Evolutionary conservation across 1,139 yeast species (phyloP), one percentile per base, ranked within the genome.

Genomic region (Blastobotrys buckinghamii): DNA sequence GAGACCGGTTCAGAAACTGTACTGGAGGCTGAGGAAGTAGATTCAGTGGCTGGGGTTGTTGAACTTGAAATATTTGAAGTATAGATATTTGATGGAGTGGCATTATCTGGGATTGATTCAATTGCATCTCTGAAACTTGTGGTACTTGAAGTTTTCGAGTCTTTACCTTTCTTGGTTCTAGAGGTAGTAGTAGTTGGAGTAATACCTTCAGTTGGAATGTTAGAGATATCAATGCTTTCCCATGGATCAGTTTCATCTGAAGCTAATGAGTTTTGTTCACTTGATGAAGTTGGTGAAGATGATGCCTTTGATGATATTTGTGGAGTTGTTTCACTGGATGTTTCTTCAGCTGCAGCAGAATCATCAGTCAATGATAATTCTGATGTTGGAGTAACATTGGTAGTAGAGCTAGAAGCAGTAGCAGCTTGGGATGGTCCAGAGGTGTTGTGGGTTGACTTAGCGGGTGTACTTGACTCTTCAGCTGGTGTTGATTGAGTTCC

Each of bases 101-200:
- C 43, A 29, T 24, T 40, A 35, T 40, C 43, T 17, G 43, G 43
- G 24, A 40, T 40, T 12, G 35, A 40, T 26, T 40, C 43, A 17
- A 40, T 32, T 19, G 26, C 44, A 26, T 36, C 39, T 6, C 16
- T 5, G n/a, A 36, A 7, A n/a, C 26, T n/a, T 22, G 27, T 12
- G 26, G 24, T 17, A 19, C 15, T 15, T 34, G 38, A 19, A n/a
- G n/a, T n/a, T n/a, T n/a, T n/a, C n/a, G n/a, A n/a, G n/a, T n/a
- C n/a, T n/a, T n/a, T n/a, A n/a, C n/a, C n/a, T 7, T 5, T 22
- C 19, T 19, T 35, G 24, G 17, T 12, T 16, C 24, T 5, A 10
- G 22, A 19, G 6, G 19, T 33, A 29, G 40, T 9, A 17, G 42
- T 24, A 17, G 20, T 15, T 39, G n/a, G 33, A n/a, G 22, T 39